Evolutionary conservation across 108 stramenopile species (phyloP).

Genomic region (Pseudonitzschia multiseries): DNA sequence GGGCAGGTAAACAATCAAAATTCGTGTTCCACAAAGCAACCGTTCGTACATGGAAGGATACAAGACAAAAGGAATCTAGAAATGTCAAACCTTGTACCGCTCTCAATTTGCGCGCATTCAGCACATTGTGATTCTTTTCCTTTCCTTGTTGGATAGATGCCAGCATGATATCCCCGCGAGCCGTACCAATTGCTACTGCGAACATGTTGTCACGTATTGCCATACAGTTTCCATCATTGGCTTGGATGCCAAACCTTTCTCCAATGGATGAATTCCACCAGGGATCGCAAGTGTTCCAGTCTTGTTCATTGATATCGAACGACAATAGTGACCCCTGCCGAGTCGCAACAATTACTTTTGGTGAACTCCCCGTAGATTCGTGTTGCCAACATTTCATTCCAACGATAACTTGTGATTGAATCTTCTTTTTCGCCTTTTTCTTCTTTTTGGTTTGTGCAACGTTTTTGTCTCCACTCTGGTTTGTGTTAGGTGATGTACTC

Average conservation of each 20-base stretch:
- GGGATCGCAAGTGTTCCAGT: conserved; percentile 38
- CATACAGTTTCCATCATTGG: conserved; percentile 58
- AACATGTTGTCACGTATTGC: conserved; percentile 28
- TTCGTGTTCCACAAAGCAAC: conserved; percentile 51
- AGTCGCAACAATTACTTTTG: conserved; percentile 51
- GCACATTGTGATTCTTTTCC: not conserved
- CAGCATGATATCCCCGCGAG: conserved; percentile 56
- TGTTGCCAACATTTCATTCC: conserved; percentile 55
- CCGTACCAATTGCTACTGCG: conserved; percentile 55
- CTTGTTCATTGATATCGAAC: conserved; percentile 28
- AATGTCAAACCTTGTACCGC: conserved; percentile 58
- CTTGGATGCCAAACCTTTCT: conserved; percentile 28
- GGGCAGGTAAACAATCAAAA: not conserved
- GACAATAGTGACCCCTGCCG: conserved; percentile 51
- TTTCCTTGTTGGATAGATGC: not conserved
- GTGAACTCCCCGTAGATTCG: not conserved
- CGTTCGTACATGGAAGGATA: conserved; percentile 61
- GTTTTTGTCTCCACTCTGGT: not conserved
- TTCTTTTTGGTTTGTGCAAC: conserved; percentile 30
- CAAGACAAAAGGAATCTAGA: conserved; percentile 39
- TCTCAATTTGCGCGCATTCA: conserved; percentile 26
- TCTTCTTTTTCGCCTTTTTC: conserved; percentile 39
- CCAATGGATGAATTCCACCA: conserved; percentile 43
- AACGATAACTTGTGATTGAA: conserved; percentile 45
- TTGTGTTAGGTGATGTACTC: not conserved